These are phyloP conservation scores for Spinacia oleracea DNA, from an alignment of 179 eudicot species.

Conservation along the genomic window DNA sequence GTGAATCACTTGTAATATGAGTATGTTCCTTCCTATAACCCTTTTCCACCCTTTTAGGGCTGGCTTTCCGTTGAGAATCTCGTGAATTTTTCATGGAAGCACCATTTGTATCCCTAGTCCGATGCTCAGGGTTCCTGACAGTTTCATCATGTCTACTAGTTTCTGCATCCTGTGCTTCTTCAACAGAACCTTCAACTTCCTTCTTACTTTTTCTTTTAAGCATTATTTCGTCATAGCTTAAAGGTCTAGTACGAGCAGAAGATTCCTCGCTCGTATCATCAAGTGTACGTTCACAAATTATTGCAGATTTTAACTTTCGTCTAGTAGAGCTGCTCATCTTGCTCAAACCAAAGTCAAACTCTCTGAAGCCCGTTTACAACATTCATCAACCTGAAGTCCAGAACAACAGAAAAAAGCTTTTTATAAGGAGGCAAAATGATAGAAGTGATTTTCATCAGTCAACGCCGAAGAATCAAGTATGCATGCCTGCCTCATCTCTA, in stretches of 20 bases:
- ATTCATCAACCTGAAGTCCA: slow-evolving; percentile 14
- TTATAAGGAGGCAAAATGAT: not conserved
- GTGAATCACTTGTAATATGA: slow-evolving; percentile 33
- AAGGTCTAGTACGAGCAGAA: slow-evolving; percentile 93
- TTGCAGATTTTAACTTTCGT: slow-evolving; percentile 48
- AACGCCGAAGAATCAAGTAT: not conserved
- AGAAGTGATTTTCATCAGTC: not conserved
- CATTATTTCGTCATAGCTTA: slow-evolving; percentile 89
- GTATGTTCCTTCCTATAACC: slow-evolving; percentile 35
- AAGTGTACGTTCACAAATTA: slow-evolving; percentile 32
- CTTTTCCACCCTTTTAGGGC: slow-evolving; percentile 41
- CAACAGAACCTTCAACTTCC: slow-evolving; percentile 34
- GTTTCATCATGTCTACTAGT: slow-evolving; percentile 30
- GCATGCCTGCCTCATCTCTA: not conserved
- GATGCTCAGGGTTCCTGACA: slow-evolving; percentile 31
- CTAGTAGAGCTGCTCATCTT: slow-evolving; percentile 59
- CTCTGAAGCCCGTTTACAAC: slow-evolving; percentile 2
- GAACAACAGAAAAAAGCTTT: not conserved
- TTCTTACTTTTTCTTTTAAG: slow-evolving; percentile 62
- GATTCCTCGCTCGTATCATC: slow-evolving; percentile 59
- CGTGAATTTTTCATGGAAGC: slow-evolving; percentile 28
- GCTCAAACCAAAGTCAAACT: slow-evolving; percentile 28
- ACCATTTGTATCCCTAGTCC: slow-evolving; percentile 29
- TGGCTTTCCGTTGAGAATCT: slow-evolving; percentile 30
- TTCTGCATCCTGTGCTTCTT: slow-evolving; percentile 33